Evolutionary conservation across 2,329 filamentous ascomycete species (phyloP).

Genomic region (Pseudogymnoascus sp.): DNA sequence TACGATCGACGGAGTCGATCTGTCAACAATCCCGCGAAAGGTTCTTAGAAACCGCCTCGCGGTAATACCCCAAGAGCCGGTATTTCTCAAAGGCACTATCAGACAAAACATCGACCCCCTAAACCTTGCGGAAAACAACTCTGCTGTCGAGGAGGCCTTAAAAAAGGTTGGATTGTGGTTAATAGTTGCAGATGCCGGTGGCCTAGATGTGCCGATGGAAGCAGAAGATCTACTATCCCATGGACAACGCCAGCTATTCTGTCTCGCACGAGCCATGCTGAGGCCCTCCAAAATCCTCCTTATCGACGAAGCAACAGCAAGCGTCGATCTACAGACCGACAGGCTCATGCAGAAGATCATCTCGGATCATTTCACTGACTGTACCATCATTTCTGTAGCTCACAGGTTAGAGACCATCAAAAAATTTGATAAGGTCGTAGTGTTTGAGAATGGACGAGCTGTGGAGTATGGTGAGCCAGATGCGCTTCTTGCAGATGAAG

Average conservation of each 20-base stretch:
- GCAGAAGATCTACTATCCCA: constrained; percentile 32
- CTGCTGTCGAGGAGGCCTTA: constrained; percentile 37
- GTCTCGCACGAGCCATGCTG: constrained; percentile 41
- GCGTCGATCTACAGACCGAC: constrained; percentile 46
- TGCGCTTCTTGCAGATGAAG: constrained; percentile 44
- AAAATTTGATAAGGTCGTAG: constrained; percentile 39
- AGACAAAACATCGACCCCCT: constrained; percentile 43
- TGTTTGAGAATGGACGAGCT: constrained; percentile 46
- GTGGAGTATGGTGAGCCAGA: constrained; percentile 82
- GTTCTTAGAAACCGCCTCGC: constrained; percentile 38
- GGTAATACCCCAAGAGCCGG: constrained; percentile 44
- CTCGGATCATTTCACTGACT: constrained; percentile 40
- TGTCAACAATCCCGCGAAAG: constrained; percentile 36
- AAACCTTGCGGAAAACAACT: constrained; percentile 28
- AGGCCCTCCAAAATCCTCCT: constrained; percentile 30
- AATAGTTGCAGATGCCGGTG: constrained; percentile 32
- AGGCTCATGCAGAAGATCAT: constrained; percentile 47
- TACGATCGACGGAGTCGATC: constrained; percentile 37
- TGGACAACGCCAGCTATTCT: constrained; percentile 43
- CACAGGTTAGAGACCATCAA: constrained; percentile 33
- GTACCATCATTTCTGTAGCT: constrained; percentile 39
- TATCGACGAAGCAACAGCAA: constrained; percentile 28
- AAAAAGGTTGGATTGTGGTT: constrained; percentile 38
- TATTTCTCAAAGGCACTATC: constrained; percentile 40
- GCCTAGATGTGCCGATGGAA: constrained; percentile 32